Evolutionary conservation across 768 basidiomycete species (phyloP).

Genomic region (Suillus spraguei): DNA sequence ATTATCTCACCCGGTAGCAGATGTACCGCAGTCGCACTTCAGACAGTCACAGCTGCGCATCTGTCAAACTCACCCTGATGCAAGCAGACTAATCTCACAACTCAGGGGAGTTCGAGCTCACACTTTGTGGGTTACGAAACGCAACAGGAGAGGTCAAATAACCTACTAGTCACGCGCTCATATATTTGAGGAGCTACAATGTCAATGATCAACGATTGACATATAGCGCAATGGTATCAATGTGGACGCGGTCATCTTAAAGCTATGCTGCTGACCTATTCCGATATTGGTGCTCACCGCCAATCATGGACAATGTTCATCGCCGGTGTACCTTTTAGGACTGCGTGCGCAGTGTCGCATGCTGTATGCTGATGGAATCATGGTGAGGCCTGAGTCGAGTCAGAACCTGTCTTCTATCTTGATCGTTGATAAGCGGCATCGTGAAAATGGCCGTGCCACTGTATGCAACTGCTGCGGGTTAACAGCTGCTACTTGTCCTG

Average conservation of each 20-base stretch:
- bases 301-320: not conserved
- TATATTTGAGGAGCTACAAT: not conserved
- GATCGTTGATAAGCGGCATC: too few species aligned
- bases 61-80: not conserved
- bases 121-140: not conserved
- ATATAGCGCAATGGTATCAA: not conserved
- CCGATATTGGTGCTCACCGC: not conserved
- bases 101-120: not conserved
- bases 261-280: not conserved
- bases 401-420: not conserved
- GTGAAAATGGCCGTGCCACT: too few species aligned
- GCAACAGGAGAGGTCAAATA: not conserved
- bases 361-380: not conserved
- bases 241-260: not conserved
- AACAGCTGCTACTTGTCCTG: too few species aligned
- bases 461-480: too few species aligned
- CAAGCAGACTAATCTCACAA: not conserved
- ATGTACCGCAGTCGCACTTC: not conserved
- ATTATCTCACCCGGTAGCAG: too few species aligned
- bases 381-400: not conserved
- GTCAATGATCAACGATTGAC: not conserved
- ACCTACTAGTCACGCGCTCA: not conserved
- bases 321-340: not conserved
- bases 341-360: not conserved
- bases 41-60: not conserved